Evolutionary conservation across 768 basidiomycete genomes (phyloP), one percentile per base, ranked within the genome.

Genomic region (Podaxis pistillaris): DNA sequence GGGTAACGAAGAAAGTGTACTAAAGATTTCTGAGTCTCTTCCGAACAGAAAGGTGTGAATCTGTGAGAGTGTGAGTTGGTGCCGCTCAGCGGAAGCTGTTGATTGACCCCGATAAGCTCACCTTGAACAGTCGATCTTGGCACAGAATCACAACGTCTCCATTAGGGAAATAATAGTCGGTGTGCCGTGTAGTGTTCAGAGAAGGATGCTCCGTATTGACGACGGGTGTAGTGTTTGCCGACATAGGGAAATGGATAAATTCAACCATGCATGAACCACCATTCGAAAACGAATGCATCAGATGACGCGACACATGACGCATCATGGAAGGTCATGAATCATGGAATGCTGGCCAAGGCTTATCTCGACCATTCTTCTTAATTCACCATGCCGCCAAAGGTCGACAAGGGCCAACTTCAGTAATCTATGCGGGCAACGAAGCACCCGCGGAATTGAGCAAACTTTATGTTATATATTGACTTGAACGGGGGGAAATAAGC

Each of bases 321-420:
- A 41, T 13, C 40, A 30, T 30, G 28, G 28, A 30, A 30, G 28
- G 28, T 30, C 7, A 30, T 30, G 28, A 30, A 30, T 30, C 28
- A 30, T 7, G 6, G 28, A 30, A 30, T 30, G 28, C 6, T 0
- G 28, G 28, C 28, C 28, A 30, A 30, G 6, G 1, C 28, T 30
- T 30, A 30, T 6, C 28, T 30, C 28, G n/a, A 30, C 40, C 40
- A 12, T n/a, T n/a, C n/a, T 49, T 12, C 17, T 17, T 26, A 37
- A 7, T 33, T 38, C 37, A 37, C 49, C 50, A 55, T 61, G 60
- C 44, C 37, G 13, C 47, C 53, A 26, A 56, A 50, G 24, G 61
- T 54, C 17, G 55, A 56, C 46, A 47, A 62, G 36, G 61, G 28
- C 5, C 61, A 50, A 24, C 54, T 56, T 17, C 47, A 19, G 11